Evolutionary conservation across 352 stramenopile species (phyloP), one percentile per base, ranked within the genome.

Genomic region (Phytophthora pinifolia): DNA sequence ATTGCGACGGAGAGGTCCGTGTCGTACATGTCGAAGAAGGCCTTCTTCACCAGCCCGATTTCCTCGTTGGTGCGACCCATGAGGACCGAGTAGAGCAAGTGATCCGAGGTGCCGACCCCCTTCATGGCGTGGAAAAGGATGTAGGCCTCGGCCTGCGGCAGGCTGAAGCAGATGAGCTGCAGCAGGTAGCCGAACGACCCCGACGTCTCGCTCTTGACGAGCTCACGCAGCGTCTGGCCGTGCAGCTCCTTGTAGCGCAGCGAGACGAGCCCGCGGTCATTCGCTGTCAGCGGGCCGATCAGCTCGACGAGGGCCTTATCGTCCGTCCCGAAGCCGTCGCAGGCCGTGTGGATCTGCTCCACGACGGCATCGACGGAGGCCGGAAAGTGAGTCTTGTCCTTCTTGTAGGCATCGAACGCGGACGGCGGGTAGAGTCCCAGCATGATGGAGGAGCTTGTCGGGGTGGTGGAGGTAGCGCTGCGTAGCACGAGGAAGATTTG

Each of bases 281-380:
- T 69, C 17, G 79, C 58, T 31, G 70, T 72, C 20, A 70, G 51
- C 9, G 69, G 51, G 27, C 74, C 79, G 33, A 89, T 46, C 4
- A 83, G 38, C 36, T 83, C 72, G 52, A 79, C 72, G 17, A 92
- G 74, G 2, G 66, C 44, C 42, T 81, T 66, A 48, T 92, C 79
- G 39, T 92, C 70, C 17, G 82, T 92, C 54, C 82, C 82, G 22
- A 88, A 5, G 27, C 82, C 82, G 4, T 62, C 59, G 43, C 71
- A 84, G n/a, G 78, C 79, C 53, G 68, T 67, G 62, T 89, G 62
- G 64, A 91, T 85, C 63, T 88, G 54, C 39, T 91, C 76, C 42
- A 72, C 74, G 29, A 70, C 54, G 3, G 59, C 59, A 31, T 88
- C 69, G 35, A 87, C 65, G 10, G 69, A 63, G n/a, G 70, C 45